phyloP scores from a whole-genome alignment of 2,329 filamentous ascomycete species.

The Emmonsiellopsis sp. region DNA sequence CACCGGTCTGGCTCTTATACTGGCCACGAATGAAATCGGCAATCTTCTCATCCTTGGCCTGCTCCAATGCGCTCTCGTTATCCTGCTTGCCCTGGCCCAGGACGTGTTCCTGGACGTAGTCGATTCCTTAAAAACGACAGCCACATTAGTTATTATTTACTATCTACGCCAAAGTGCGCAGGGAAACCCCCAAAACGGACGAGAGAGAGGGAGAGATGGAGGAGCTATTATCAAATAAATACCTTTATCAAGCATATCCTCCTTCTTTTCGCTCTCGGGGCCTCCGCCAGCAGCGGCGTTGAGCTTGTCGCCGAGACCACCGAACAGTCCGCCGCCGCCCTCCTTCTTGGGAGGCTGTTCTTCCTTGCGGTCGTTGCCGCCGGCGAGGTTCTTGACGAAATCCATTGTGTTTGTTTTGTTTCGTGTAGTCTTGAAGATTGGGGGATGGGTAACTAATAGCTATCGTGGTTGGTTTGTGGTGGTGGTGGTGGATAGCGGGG shows the following conservation, averaged over 20 bases:
- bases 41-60: conserved; percentile 59
- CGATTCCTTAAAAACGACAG: conserved; percentile 48
- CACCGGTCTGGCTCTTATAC: conserved; percentile 17
- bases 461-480: too few relatives aligned
- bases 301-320: conserved; percentile 59
- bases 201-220: background rate
- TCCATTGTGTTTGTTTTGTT: background rate
- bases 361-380: conserved; percentile 28
- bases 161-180: background rate
- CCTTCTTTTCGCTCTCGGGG: conserved; percentile 65
- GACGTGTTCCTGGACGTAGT: conserved; percentile 67
- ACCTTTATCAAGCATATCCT: conserved; percentile 78
- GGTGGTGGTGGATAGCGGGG: too few relatives aligned
- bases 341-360: conserved; percentile 17
- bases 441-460: too few relatives aligned
- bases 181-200: background rate
- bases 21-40: conserved; percentile 24
- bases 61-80: conserved; percentile 65
- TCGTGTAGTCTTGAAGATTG: background rate
- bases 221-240: conserved; percentile 1
- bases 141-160: conserved; percentile 5
- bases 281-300: conserved; percentile 66
- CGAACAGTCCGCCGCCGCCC: conserved; percentile 39
- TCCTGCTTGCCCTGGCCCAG: conserved; percentile 60
- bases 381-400: conserved; percentile 42